Evolutionary conservation across 2,329 filamentous ascomycete genomes (phyloP).

Genomic region (Colletotrichum sojae): DNA sequence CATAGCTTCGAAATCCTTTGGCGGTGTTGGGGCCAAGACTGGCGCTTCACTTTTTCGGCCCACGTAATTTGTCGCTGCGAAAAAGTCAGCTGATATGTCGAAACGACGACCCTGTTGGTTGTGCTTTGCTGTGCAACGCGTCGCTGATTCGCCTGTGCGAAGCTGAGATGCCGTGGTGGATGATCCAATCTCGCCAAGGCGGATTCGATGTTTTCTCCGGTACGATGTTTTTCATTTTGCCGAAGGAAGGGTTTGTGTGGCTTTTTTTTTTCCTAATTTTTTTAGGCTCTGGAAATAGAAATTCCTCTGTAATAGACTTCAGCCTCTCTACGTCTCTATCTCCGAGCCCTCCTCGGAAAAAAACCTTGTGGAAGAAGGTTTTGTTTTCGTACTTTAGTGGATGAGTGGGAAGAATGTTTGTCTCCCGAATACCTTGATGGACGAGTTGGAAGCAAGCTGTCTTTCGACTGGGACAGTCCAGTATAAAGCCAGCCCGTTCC

Average conservation of each 20-base stretch:
- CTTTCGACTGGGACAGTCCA: neutral
- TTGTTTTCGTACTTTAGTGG: no score
- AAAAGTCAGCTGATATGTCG: constrained; percentile 1
- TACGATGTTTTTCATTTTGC: no score
- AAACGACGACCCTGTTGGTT: neutral
- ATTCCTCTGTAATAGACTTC: no score
- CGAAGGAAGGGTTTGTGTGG: no score
- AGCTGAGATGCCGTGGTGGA: neutral
- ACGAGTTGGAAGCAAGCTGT: neutral
- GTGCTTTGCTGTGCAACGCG: neutral
- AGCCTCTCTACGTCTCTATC: no score
- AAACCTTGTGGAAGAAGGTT: no score
- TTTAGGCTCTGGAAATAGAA: no score
- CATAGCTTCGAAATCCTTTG: no score
- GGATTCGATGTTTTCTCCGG: neutral
- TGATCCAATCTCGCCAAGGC: constrained; percentile 1
- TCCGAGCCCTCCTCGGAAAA: no score
- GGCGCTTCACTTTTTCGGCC: constrained; percentile 7
- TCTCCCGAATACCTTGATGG: no score
- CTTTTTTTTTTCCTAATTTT: no score
- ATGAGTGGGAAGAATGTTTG: no score
- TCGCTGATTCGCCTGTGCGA: constrained; percentile 18
- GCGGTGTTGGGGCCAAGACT: neutral
- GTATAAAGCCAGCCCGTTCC: neutral
- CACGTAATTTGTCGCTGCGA: constrained; percentile 8